Base-by-base conservation (phyloP, 1,284 basidiomycete species). In the Farysia itapuensis region DNA sequence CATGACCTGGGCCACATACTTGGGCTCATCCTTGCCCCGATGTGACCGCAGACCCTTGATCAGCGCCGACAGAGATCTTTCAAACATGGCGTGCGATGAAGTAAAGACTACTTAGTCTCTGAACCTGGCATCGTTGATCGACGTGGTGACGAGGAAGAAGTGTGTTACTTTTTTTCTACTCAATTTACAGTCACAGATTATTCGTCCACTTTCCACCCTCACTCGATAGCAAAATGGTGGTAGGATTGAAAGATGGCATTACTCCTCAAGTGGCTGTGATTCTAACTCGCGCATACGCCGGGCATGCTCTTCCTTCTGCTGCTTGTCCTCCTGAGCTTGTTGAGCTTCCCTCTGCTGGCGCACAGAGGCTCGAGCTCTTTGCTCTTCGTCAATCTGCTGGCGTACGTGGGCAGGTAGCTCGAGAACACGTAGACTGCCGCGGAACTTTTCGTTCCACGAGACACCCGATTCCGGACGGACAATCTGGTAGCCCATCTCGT, bases 371-470 rank as follows among this genome's bases (percentile, higher is more conserved):
- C 56, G 44, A 19, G 46, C 28, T 29, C 42, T 22, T 29, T 54
- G 49, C 26, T 47, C 38, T n/a, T 33, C 31, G 23, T 58, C 36
- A 29, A 52, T 48, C 35, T 51, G 57, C 29, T 41, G 30, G 33
- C 49, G 32, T 19, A 39, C 39, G 41, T 64, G 56, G 28, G 43
- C 48, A n/a, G 57, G 47, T 24, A 61, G 39, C 21, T 58, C 31
- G 23, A 72, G 53, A 4, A 93, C 82, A 31, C 79, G 81, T 51
- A 95, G 75, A 39, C 83, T 82, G 38, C 82, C 82, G 25, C 81
- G 78, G 72, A 90, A 88, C 50, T 84, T 79, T 51, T 85, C 82
- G 69, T 92, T 88, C 90, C 90, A 95, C 25, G 81, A 80, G 7
- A 87, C 84, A 9, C 80, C 79, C 35, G 78, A 79, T 4, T 83